These are phyloP conservation scores for Cercospora zeae-maydis DNA, from an alignment of 2,329 filamentous ascomycete species.

Conservation along the genomic window DNA sequence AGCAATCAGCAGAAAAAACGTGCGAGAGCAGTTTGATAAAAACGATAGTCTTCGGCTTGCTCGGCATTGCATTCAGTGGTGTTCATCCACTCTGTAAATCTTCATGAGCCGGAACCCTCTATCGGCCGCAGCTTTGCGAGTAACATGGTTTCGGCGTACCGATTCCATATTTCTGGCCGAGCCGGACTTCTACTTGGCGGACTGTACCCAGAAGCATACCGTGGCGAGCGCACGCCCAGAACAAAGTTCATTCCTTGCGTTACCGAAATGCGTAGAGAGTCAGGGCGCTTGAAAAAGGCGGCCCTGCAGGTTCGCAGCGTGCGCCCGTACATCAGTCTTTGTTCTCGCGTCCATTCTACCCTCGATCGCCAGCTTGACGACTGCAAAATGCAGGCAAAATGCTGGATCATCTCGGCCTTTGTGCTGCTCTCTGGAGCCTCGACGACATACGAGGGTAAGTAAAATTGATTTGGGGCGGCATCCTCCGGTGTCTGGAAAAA, in stretches of 20 bases:
- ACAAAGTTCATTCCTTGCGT: neutral
- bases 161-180: neutral
- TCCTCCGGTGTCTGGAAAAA: neutral
- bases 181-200: neutral
- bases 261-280: neutral
- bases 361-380: neutral
- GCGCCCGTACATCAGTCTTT: neutral
- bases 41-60: neutral
- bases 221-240: neutral
- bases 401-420: neutral
- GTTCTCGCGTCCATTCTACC: neutral
- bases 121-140: neutral
- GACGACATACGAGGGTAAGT: neutral
- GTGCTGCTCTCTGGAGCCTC: neutral
- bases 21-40: neutral
- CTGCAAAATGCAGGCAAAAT: neutral
- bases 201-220: neutral
- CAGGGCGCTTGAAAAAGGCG: neutral
- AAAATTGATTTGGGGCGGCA: neutral
- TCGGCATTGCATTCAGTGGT: neutral
- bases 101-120: neutral
- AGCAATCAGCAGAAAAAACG: neutral
- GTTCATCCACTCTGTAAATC: neutral
- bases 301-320: neutral
- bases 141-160: neutral